Evolutionary conservation across 2,329 filamentous ascomycete species (phyloP), one percentile per base, ranked within the genome.

Genomic region (Ceratocystis albifundus): DNA sequence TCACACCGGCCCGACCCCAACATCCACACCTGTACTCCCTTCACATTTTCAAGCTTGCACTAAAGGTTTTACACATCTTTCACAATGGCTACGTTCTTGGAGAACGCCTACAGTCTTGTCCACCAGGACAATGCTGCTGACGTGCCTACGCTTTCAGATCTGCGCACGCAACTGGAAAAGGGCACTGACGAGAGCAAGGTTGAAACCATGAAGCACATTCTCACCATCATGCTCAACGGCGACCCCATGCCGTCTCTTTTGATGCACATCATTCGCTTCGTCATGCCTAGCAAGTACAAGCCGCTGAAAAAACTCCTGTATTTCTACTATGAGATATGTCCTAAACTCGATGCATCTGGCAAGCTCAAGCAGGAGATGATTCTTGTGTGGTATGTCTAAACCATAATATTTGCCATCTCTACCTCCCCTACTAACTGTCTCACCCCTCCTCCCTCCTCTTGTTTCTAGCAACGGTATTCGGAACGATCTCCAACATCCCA

Each of bases 331-430:
- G 94, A 99, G 79, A 94, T 97, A 75, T 97, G 94, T 76, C 94
- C 93, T 50, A 99, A 99, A 80, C 86, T 91, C 67, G 94, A 99
- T 77, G 82, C 87, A 65, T 87, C 82, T 74, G 94, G 94, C 73
- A 99, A 97, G 82, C 80, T 99, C 70, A 96, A 96, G 82, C 94
- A 99, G 78, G 94, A 99, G 79, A 97, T 96, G 90, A 99, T 99
- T 76, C 80, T 99, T 73, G 94, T 99, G 72, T 99, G 94, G 93
- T 96, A 72, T 61, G 74, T 64, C 25, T 63, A 15, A 15, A 55
- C 32, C n/a, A 25, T 62, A 0, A 10, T 25, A 20, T 45, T 20
- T 65, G 69, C 71, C 77, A 70, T 76, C 71, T 8, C 25, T 7
- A 36, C 45, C 20, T 1, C 22, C n/a, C 32, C 28, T 25, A 32